Evolutionary conservation across 2,329 filamentous ascomycete species (phyloP).

Genomic region (Fonsecaea pedrosoi): DNA sequence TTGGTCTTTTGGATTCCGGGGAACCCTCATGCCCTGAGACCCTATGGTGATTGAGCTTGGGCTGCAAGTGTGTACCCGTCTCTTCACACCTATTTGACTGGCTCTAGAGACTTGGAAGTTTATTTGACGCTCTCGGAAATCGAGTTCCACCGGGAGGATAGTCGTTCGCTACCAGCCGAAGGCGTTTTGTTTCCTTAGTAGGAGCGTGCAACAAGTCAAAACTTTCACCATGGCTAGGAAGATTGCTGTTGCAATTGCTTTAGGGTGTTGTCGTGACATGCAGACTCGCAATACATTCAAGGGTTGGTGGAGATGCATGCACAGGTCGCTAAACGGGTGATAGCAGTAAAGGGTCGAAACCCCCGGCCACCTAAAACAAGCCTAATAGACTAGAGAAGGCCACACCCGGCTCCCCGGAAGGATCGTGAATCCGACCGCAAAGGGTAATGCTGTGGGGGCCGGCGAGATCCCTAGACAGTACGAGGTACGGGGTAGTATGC

Average conservation of each 20-base stretch:
- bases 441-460: not conserved
- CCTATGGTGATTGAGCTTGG: constrained; percentile 1
- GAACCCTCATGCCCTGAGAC: not conserved
- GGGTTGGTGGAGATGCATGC: not conserved
- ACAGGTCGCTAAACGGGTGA: constrained; percentile 1
- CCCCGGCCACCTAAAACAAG: constrained; percentile 5
- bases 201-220: not conserved
- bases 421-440: constrained; percentile 1
- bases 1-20: not conserved
- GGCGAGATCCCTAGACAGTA: constrained; percentile 1
- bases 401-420: constrained; percentile 2
- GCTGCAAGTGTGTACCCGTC: not conserved
- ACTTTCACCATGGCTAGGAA: not conserved
- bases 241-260: not conserved
- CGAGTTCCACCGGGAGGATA: not conserved
- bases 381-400: constrained; percentile 3
- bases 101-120: not conserved
- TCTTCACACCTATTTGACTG: not conserved
- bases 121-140: not conserved
- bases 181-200: not conserved
- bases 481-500: too few species aligned
- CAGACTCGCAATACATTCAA: not conserved
- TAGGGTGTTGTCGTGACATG: not conserved
- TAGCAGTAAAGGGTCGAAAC: not conserved
- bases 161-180: not conserved